Evolutionary conservation across 2,329 filamentous ascomycete species (phyloP), one percentile per base, ranked within the genome.

Genomic region (Aspergillus eucalypticola): DNA sequence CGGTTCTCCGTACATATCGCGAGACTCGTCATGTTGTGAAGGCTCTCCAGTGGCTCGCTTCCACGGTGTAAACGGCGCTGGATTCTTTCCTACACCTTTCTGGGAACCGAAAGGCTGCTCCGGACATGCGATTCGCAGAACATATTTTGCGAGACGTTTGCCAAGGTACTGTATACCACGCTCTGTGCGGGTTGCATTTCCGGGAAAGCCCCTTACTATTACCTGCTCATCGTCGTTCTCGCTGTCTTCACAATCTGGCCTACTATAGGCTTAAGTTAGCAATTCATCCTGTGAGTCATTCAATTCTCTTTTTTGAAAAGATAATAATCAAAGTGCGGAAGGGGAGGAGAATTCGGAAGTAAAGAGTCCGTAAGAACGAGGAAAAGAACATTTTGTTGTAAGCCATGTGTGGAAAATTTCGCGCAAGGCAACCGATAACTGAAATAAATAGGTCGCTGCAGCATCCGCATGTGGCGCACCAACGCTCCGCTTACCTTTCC

Each of bases 101-200:
- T 82, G 73, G 0, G 94, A 93, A 1, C 93, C 81, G 69, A 89
- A 96, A 4, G 94, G 92, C 69, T 98, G 93, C 71, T 97, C 92
- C 0, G 95, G 95, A 72, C 96, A 96, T 29, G 94, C 96, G 79
- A 96, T 88, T 55, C 89, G 85, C 46, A 99, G 82, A 29, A 98
- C 86, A 73, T 94, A 96, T 79, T 93, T 93, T 19, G 95, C 95
- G 25, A 99, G 84, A 54, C 95, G 86, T 75, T 98, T 98, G 19
- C 95, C 95, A 5, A 99, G 85, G 75, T 96, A 99, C 75, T 98
- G 96, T 71, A 99, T 98, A 15, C 95, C 95, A 65, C 89, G 88
- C 77, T 99, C 95, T 2, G 95, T 99, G 59, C 90, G 89, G 35
- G 91, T 92, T 7, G 91, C 91, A 74, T 98, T 98, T 50, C 91